These are phyloP conservation scores for Peronospora tabacina DNA, from an alignment of 352 stramenopile species.

Conservation along the genomic window DNA sequence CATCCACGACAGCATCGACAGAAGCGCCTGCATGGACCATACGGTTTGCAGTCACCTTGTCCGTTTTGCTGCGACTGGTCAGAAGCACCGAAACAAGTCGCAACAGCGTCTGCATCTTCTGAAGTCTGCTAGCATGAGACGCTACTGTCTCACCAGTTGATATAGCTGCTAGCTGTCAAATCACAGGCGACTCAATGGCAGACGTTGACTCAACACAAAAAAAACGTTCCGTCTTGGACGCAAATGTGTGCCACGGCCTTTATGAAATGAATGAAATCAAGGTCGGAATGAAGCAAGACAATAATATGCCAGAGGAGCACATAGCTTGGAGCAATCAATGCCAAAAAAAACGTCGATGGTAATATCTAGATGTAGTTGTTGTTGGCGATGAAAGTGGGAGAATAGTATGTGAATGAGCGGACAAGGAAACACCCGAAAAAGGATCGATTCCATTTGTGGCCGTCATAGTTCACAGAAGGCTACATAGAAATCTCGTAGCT, in stretches of 20 bases:
- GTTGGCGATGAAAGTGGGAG: too few relatives aligned
- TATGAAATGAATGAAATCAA: too few relatives aligned
- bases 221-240: slow-evolving; percentile 38
- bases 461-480: too few relatives aligned
- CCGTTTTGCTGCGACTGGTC: slow-evolving; percentile 35
- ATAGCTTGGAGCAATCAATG: too few relatives aligned
- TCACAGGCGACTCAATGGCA: slow-evolving; percentile 44
- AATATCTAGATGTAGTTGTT: too few relatives aligned
- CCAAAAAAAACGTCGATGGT: too few relatives aligned
- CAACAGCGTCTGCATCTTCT: neutral
- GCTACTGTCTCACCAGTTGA: neutral
- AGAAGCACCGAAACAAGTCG: slow-evolving; percentile 4
- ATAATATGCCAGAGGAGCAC: too few relatives aligned
- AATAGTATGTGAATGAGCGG: slow-evolving; percentile 10
- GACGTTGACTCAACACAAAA: slow-evolving; percentile 26
- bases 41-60: slow-evolving; percentile 41
- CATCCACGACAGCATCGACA: slow-evolving; percentile 59
- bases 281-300: too few relatives aligned
- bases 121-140: slow-evolving; percentile 2
- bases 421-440: slow-evolving; percentile 11
- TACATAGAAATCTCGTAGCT: too few relatives aligned
- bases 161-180: neutral
- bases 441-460: too few relatives aligned
- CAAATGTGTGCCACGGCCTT: too few relatives aligned
- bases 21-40: slow-evolving; percentile 37